Evolutionary conservation across 495 filamentous ascomycete species (phyloP), one percentile per base, ranked within the genome.

Genomic region (Cryomyces minteri): DNA sequence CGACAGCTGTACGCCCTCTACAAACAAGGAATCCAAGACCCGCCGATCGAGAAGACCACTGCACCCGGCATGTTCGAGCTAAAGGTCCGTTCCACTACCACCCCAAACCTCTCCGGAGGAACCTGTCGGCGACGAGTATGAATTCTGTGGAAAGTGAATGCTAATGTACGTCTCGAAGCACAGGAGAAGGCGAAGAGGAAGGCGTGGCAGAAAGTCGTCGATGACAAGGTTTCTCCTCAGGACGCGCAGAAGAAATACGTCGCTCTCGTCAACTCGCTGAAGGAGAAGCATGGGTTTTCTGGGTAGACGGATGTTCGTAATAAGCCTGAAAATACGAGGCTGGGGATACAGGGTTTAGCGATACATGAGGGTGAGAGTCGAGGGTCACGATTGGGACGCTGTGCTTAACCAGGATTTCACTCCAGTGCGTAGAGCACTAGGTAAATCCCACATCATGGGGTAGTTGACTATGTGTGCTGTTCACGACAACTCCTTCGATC

Each of bases 181-280:
- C 42, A 92, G 84, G 75, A 64, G 62, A 88, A 86, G 66, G 76
- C 76, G 50, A 90, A 88, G 70, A 71, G 75, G 66, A 69, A 69
- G 32, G 78, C 77, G 14, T 94, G 84, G 84, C 58, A 79, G 61
- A 69, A 73, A 47, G 47, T 76, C 47, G 62, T 71, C 49, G 62
- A 77, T 28, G 72, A 77, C 43, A 70, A 69, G 42, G 59, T 78
- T 43, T 72, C 65, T 40, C 46, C 67, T 37, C 66, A 73, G 49
- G 59, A 79, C 45, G 82, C 84, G 6, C 76, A 88, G 74, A 72
- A 72, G 57, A 65, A 73, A 49, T 94, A 94, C 61, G 77, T 90
- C 52, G 60, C 70, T 59, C 58, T 77, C 49, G 76, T 88, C 48
- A 74, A 81, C 61, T 56, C 55, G 50, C 58, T 88, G 59, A 85